phyloP scores from a whole-genome alignment of 2,329 filamentous ascomycete genomes.

The Neopestalotiopsis clavispora region DNA sequence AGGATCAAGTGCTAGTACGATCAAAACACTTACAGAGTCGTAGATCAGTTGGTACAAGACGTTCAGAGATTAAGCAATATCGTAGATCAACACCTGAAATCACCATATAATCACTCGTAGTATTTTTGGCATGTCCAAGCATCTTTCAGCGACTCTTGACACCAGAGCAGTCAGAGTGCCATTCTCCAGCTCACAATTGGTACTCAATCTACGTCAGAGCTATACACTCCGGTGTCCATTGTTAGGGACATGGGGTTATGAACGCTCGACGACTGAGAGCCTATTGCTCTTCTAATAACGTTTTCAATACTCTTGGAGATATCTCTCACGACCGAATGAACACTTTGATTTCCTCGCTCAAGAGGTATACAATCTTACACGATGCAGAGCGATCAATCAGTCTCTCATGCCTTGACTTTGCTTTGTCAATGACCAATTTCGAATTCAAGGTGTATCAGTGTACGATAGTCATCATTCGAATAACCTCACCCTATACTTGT shows the following conservation, averaged over 20 bases:
- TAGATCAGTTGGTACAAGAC: too few relatives aligned
- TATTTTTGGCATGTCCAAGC: background rate
- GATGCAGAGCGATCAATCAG: too few relatives aligned
- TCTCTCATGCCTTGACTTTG: too few relatives aligned
- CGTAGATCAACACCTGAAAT: background rate
- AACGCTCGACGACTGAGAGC: background rate
- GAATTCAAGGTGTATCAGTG: too few relatives aligned
- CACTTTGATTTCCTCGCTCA: too few relatives aligned
- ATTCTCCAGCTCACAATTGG: slow-evolving; percentile 3
- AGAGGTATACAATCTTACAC: too few relatives aligned
- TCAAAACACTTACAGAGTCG: too few relatives aligned
- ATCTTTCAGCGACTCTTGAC: slow-evolving; percentile 5
- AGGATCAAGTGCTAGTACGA: too few relatives aligned
- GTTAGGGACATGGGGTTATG: background rate
- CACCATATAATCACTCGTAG: background rate
- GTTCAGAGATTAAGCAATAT: too few relatives aligned
- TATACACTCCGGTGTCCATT: slow-evolving; percentile 3
- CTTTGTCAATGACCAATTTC: too few relatives aligned
- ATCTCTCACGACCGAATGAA: background rate
- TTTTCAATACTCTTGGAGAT: background rate
- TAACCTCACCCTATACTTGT: too few relatives aligned
- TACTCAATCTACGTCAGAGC: slow-evolving; percentile 2
- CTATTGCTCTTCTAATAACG: background rate
- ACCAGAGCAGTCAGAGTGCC: background rate
- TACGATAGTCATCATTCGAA: too few relatives aligned